Evolutionary conservation across 768 basidiomycete genomes (phyloP), one percentile per base, ranked within the genome.

Genomic region (Russula foetens): DNA sequence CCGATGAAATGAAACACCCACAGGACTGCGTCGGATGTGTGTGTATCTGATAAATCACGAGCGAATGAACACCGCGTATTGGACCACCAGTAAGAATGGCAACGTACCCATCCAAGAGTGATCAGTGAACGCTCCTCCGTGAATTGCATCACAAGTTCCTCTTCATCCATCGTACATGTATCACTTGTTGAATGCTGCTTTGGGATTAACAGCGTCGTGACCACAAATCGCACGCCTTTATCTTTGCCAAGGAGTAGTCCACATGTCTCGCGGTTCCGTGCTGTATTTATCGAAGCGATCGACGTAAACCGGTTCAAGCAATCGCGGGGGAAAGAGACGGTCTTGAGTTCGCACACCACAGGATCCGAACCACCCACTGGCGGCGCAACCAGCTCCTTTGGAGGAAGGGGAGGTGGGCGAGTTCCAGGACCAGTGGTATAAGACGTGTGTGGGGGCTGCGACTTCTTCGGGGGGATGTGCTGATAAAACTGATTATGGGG

Each of bases 121-220:
- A 95, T 86, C 67, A 95, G 72, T 65, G 81, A 82, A 63, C 88
- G 75, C 69, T 86, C 83, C 69, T 92, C 89, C 65, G 90, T 91
- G 69, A 95, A 92, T 66, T 84, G 81, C 73, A 93, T 74, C 7
- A 93, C 90, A 48, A 91, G 75, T 70, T 95, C 92, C 67, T 95
- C 93, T 69, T 88, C 85, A 55, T 91, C 86, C 88, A 93, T 95
- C 33, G 85, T 84, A 71, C 93, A 96, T n/a, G 91, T 92, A 74
- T 96, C 91, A 59, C 86, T 84, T 63, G 91, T 92, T 60, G 89
- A 86, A 59, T 84, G 85, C 68, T 96, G 93, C 71, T 82, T 88
- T n/a, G 93, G 93, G 19, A 96, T 85, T 68, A 96, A 73, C 68
- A 96, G 71, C 50, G 86, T 88, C 57, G 90, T 85, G n/a, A 94